Conservation (phyloP, 2,329 filamentous ascomycete species). For the Cylindrodendrum hubeiense region DNA sequence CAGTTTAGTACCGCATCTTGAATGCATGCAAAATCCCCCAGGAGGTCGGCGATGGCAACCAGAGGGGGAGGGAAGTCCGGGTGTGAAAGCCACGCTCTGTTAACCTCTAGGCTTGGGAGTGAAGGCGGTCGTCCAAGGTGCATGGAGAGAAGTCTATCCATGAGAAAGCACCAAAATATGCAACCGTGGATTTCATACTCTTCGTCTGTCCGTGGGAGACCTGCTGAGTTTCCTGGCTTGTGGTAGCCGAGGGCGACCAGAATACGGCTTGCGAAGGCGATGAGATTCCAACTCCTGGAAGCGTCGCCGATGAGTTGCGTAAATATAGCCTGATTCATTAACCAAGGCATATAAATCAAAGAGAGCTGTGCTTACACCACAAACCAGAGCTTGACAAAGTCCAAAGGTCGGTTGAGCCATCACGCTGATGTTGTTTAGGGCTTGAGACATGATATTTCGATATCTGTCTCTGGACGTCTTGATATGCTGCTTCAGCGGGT, state of each 20-base stretch:
- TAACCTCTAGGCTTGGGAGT: slow-evolving; percentile 4
- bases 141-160: slow-evolving; percentile 12
- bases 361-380: not conserved
- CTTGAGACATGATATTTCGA: not conserved
- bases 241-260: slow-evolving; percentile 13
- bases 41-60: slow-evolving; percentile 1
- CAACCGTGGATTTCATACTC: slow-evolving; percentile 10
- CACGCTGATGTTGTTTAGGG: slow-evolving; percentile 5
- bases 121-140: slow-evolving; percentile 10
- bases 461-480: slow-evolving; percentile 6
- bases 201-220: not conserved
- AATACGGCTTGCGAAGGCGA: slow-evolving; percentile 8
- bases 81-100: slow-evolving; percentile 12
- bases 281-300: slow-evolving; percentile 8
- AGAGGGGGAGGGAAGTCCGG: slow-evolving; percentile 3
- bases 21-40: slow-evolving; percentile 12
- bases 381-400: slow-evolving; percentile 8
- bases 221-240: not conserved
- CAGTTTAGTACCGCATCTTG: not conserved
- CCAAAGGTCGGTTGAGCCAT: slow-evolving; percentile 8
- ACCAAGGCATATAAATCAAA: not conserved
- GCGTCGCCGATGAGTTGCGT: slow-evolving; percentile 1
- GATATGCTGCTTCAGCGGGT: slow-evolving; percentile 1
- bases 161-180: slow-evolving; percentile 9
- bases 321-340: not conserved